Evolutionary conservation across 2,329 filamentous ascomycete genomes (phyloP).

Genomic region (Penicillium capsulatum): DNA sequence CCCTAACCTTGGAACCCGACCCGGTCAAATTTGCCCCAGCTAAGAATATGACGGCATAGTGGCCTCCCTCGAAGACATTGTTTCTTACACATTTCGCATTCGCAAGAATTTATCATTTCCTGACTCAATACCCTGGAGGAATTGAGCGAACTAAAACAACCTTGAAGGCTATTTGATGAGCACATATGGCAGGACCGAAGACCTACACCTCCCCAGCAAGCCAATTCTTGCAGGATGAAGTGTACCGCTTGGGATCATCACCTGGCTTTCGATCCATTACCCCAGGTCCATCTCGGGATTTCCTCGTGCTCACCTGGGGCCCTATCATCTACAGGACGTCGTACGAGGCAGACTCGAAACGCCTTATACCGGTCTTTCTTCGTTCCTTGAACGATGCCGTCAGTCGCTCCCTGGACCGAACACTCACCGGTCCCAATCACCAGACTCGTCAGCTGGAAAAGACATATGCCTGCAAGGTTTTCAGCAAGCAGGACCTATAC

Average conservation of each 20-base stretch:
- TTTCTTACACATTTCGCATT: too few species aligned
- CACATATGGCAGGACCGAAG: constrained; percentile 8
- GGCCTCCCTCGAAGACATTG: too few species aligned
- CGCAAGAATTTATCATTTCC: too few species aligned
- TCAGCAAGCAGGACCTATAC: constrained; percentile 17
- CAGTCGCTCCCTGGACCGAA: constrained; percentile 15
- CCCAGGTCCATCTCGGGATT: constrained; percentile 26
- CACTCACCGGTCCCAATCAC: constrained; percentile 20
- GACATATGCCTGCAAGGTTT: constrained; percentile 28
- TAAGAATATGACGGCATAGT: too few species aligned
- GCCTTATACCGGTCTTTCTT: constrained; percentile 52
- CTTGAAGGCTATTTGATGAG: background rate
- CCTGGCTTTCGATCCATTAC: constrained; percentile 26
- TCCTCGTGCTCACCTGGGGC: constrained; percentile 29
- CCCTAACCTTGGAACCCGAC: too few species aligned
- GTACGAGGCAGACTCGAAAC: constrained; percentile 25
- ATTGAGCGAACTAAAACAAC: too few species aligned
- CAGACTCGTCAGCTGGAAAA: constrained; percentile 16
- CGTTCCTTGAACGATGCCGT: constrained; percentile 59
- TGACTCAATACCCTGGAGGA: too few species aligned
- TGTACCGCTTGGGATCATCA: constrained; percentile 24
- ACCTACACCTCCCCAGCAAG: constrained; percentile 17
- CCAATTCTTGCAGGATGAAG: constrained; percentile 26
- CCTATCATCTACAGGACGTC: constrained; percentile 28
- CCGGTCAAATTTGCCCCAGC: too few species aligned